Evolutionary conservation across 2,329 filamentous ascomycete species (phyloP).

Genomic region (Orbilia quercus): DNA sequence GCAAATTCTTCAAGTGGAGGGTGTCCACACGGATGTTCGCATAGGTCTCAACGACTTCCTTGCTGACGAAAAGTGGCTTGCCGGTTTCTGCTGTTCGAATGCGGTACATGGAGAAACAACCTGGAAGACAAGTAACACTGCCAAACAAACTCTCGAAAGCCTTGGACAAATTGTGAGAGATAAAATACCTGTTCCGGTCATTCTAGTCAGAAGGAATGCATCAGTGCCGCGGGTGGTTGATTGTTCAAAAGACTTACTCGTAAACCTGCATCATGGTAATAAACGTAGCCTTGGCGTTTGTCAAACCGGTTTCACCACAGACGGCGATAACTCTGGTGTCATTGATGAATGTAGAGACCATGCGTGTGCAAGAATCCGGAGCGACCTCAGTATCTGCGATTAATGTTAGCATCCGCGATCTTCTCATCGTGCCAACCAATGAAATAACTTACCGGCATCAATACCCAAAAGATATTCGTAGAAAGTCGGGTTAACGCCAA

Average conservation of each 20-base stretch:
- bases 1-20: slow-evolving; percentile 96
- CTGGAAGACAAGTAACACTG: slow-evolving; percentile 94
- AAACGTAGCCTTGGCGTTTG: slow-evolving; percentile 91
- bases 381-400: slow-evolving; percentile 85
- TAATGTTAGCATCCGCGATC: slow-evolving; percentile 25
- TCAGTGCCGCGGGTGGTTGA: neutral
- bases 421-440: neutral
- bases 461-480: slow-evolving; percentile 98
- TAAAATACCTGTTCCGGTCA: slow-evolving; percentile 76
- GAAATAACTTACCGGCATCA: slow-evolving; percentile 71
- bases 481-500: slow-evolving; percentile 97
- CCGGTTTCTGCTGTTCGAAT: slow-evolving; percentile 93
- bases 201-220: slow-evolving; percentile 23
- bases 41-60: slow-evolving; percentile 88
- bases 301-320: slow-evolving; percentile 93
- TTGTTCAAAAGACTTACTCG: slow-evolving; percentile 68
- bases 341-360: slow-evolving; percentile 88
- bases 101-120: slow-evolving; percentile 99
- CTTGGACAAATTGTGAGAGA: slow-evolving; percentile 96
- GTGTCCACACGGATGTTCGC: slow-evolving; percentile 95
- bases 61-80: slow-evolving; percentile 95
- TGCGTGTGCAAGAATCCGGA: slow-evolving; percentile 86
- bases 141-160: slow-evolving; percentile 98
- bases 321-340: slow-evolving; percentile 93
- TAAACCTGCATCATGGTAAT: slow-evolving; percentile 99